These are phyloP conservation scores for Castanospermum australe DNA, from an alignment of 306 rosid genomes.

Conservation along the genomic window DNA sequence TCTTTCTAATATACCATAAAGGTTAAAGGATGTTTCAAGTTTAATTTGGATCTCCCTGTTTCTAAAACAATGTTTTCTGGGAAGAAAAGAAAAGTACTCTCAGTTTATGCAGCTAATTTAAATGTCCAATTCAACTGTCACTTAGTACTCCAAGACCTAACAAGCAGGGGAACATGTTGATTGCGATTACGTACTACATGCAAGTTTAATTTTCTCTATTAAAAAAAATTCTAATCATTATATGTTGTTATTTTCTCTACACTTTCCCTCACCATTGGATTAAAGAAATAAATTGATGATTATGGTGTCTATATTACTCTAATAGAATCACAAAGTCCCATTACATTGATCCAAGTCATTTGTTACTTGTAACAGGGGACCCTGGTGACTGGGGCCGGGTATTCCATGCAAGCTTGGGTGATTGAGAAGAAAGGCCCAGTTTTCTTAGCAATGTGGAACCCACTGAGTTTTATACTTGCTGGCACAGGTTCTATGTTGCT, in stretches of 20 bases:
- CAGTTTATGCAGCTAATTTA: neutral
- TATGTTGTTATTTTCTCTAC: neutral
- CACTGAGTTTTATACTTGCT: conserved; percentile 46
- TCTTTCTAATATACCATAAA: neutral
- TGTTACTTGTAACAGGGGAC: conserved; percentile 33
- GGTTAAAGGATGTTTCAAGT: neutral
- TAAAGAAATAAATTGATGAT: neutral
- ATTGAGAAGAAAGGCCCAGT: conserved; percentile 49
- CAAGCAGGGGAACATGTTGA: too few species aligned
- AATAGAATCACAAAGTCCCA: too few species aligned
- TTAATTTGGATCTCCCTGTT: neutral
- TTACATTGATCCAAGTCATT: neutral
- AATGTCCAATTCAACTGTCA: neutral
- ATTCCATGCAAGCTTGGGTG: conserved; percentile 42
- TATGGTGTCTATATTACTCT: neutral
- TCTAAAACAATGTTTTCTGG: neutral
- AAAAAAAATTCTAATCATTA: neutral
- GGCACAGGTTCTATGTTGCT: conserved; percentile 41
- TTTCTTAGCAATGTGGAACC: conserved; percentile 49
- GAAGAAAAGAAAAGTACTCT: neutral
- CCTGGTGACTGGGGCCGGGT: conserved; percentile 33
- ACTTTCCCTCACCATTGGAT: neutral
- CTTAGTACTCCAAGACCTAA: neutral
- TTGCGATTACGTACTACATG: too few species aligned
- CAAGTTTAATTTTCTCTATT: too few species aligned